Conservation (phyloP, 352 stramenopile species). For the Phytophthora aleatoria region DNA sequence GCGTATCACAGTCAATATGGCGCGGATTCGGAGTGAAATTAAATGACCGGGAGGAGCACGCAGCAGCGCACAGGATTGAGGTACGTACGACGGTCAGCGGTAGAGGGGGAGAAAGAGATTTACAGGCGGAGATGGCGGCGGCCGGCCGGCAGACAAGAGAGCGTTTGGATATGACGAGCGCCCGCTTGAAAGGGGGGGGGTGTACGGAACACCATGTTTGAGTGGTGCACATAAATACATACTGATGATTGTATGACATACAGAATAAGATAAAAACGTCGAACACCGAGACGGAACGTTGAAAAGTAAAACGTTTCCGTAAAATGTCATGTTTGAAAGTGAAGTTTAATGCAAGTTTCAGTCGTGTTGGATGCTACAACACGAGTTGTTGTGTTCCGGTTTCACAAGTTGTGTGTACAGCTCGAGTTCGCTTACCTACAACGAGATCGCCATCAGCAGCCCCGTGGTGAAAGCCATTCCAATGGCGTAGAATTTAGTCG, state of each 20-base stretch:
- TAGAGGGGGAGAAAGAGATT: conserved; percentile 2
- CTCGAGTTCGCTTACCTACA: neutral
- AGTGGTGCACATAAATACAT: conserved; percentile 9
- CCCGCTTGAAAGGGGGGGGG: conserved; percentile 20
- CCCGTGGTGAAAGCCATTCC: neutral
- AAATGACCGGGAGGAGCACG: conserved; percentile 1
- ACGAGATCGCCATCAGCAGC: neutral
- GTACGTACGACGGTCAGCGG: conserved; percentile 18
- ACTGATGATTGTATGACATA: neutral
- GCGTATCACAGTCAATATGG: neutral
- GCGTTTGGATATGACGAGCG: conserved; percentile 28
- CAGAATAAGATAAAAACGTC: neutral
- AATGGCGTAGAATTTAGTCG: neutral
- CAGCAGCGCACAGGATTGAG: neutral
- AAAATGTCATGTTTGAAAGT: neutral
- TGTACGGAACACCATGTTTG: conserved; percentile 9
- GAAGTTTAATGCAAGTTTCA: neutral
- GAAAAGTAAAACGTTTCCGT: conserved; percentile 3
- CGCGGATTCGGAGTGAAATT: neutral
- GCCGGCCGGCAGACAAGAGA: conserved; percentile 1
- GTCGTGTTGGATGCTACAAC: too few species aligned
- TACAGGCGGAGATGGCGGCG: neutral
- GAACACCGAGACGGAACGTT: conserved; percentile 17
- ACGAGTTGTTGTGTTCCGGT: neutral
- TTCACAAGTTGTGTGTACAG: neutral